phyloP scores from a whole-genome alignment of 2,329 filamentous ascomycete genomes.

The Fusarium kyushuense region DNA sequence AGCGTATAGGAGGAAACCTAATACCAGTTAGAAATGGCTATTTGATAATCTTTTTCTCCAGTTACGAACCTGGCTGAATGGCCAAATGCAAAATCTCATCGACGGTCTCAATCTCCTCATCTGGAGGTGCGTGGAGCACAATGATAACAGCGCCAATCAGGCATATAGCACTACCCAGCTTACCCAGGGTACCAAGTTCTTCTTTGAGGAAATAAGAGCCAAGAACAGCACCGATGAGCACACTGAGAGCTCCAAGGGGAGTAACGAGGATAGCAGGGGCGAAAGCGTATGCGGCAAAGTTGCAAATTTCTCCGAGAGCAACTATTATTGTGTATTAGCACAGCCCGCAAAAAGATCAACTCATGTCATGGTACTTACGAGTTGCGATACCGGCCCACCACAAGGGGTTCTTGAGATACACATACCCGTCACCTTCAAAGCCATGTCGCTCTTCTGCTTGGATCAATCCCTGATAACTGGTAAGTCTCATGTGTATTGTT shows the following conservation, averaged over 20 bases:
- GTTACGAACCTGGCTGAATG: conserved; percentile 80
- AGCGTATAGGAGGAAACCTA: conserved; percentile 92
- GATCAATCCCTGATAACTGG: conserved; percentile 76
- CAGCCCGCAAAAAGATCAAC: not conserved
- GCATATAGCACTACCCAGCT: conserved; percentile 95
- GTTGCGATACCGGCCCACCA: conserved; percentile 98
- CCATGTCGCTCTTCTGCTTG: conserved; percentile 92
- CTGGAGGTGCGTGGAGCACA: conserved; percentile 94
- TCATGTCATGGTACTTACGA: conserved; percentile 69
- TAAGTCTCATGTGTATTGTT: conserved; percentile 23
- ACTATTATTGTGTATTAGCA: conserved; percentile 65
- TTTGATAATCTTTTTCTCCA: not conserved
- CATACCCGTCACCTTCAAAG: conserved; percentile 95
- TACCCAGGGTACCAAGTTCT: conserved; percentile 88
- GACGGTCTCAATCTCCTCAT: conserved; percentile 90
- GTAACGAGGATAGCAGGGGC: conserved; percentile 98
- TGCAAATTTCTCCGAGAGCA: conserved; percentile 92
- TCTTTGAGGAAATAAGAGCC: conserved; percentile 96
- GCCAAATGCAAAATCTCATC: conserved; percentile 93
- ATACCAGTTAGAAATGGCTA: conserved; percentile 17
- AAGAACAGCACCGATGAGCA: conserved; percentile 93
- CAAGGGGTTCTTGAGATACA: conserved; percentile 92
- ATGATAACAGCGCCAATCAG: conserved; percentile 97
- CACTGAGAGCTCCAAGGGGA: conserved; percentile 90
- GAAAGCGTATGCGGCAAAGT: conserved; percentile 98